Base-by-base conservation (phyloP, 2,329 filamentous ascomycete species). In the Dothideomycetes sp. region DNA sequence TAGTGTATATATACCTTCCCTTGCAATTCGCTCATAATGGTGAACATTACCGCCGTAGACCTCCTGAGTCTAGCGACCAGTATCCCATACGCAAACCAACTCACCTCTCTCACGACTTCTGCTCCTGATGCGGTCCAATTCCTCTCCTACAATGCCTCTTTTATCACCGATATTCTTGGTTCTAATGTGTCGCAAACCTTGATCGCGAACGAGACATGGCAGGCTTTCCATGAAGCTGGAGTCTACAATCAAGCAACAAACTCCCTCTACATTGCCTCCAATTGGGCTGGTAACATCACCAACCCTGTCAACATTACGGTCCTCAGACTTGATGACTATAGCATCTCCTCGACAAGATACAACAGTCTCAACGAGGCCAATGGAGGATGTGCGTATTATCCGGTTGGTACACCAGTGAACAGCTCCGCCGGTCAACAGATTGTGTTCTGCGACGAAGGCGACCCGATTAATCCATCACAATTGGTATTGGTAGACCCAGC, bases 221-320 rank as follows among this genome's bases (percentile, higher is more conserved):
- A 51, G 19, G 54, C 55, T n/a, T 58, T 58, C 40, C 65, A 68
- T 48, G 65, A 68, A 46, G 53, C 54, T 10, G 57, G 57, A 18
- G 50, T 58, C 14, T 60, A 57, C 45, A 52, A 56, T 39, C 46
- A 46, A 15, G 49, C 45, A 2, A 60, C 55, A 2, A 60, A 64
- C 39, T 58, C 59, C 27, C 44, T 68, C 7, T 67, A 66, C 37
- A 58, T 64, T 11, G 62, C 63, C 2, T 60, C 56, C 41, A 67
- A 66, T 45, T 66, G 52, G 48, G 45, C 44, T 3, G 49, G 51
- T 27, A 43, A 34, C 18, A 42, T 55, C 36, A 42, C 48, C 31
- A 54, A 58, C 40, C 57, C 55, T 1, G 53, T 59, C 49, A 58
- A 58, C 37, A 47, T 59, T 33, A 59, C 57, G 4, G 49, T 54